These are phyloP conservation scores for Plantago rigida DNA, from an alignment of 305 asterid species.

Conservation along the genomic window DNA sequence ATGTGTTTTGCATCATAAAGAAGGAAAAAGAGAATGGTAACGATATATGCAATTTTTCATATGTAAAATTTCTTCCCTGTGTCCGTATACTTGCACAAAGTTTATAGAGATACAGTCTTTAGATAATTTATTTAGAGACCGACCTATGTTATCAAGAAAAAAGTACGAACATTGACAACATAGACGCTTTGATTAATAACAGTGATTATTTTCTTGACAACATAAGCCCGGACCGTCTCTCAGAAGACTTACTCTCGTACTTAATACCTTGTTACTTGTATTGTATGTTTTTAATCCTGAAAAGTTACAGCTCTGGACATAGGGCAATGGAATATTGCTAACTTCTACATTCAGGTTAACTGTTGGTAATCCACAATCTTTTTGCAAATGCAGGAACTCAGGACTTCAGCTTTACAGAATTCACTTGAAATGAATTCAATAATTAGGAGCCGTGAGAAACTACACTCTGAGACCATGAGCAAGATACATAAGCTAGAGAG, in stretches of 20 bases:
- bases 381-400: conserved; percentile 51
- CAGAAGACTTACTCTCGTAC: too few species aligned
- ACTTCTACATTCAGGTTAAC: background rate
- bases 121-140: too few species aligned
- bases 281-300: background rate
- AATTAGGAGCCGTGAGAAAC: conserved; percentile 39
- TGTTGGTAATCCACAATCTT: conserved; percentile 4
- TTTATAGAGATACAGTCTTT: too few species aligned
- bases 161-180: too few species aligned
- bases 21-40: background rate
- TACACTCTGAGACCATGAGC: conserved; percentile 45
- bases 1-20: background rate
- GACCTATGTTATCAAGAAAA: too few species aligned
- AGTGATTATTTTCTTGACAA: too few species aligned
- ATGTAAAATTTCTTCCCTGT: too few species aligned
- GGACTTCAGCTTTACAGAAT: conserved; percentile 44
- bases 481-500: conserved; percentile 51
- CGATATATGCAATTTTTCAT: too few species aligned
- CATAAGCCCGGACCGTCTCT: too few species aligned
- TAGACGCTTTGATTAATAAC: too few species aligned
- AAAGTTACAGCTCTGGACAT: background rate
- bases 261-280: background rate
- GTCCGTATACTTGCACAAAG: background rate
- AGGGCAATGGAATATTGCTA: background rate
- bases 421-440: conserved; percentile 41